Evolutionary conservation across 108 stramenopile genomes (phyloP).

Genomic region (Nannochloropsis gaditana): DNA sequence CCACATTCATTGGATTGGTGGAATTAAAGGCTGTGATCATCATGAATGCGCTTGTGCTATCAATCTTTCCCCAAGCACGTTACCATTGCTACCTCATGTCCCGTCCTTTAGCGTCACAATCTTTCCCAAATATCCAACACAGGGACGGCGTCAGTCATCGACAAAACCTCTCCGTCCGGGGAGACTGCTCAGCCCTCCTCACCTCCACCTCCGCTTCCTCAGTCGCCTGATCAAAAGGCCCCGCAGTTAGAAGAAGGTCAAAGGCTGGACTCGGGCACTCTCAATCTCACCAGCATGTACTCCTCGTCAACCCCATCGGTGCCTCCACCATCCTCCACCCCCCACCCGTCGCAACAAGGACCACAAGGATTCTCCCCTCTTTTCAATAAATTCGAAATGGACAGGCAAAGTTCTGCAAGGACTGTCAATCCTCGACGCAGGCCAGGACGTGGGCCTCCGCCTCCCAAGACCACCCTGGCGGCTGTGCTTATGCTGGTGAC

Average conservation of each 20-base stretch:
- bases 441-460: conserved; percentile 34
- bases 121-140: too few relatives aligned
- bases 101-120: too few relatives aligned
- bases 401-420: not conserved
- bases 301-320: not conserved
- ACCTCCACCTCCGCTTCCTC: not conserved
- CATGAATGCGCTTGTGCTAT: too few relatives aligned
- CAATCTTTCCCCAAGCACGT: too few relatives aligned
- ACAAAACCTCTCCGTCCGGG: too few relatives aligned
- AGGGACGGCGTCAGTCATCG: too few relatives aligned
- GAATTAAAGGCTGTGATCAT: too few relatives aligned
- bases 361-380: not conserved
- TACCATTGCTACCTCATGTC: too few relatives aligned
- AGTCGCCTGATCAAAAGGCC: not conserved
- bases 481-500: conserved; percentile 37
- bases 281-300: not conserved
- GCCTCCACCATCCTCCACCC: not conserved
- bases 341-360: not conserved
- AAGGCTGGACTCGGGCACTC: too few relatives aligned
- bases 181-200: not conserved
- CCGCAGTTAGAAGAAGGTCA: too few relatives aligned
- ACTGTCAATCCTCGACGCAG: not conserved
- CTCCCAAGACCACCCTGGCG: conserved; percentile 47
- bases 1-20: too few relatives aligned
- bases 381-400: not conserved